A percentile compares a stretch with the other conserved stretches of the same genome.
These are phyloP conservation scores for Globisporangium orthogonon DNA, from an alignment of 352 stramenopile genomes.

Conservation along the genomic window DNA sequence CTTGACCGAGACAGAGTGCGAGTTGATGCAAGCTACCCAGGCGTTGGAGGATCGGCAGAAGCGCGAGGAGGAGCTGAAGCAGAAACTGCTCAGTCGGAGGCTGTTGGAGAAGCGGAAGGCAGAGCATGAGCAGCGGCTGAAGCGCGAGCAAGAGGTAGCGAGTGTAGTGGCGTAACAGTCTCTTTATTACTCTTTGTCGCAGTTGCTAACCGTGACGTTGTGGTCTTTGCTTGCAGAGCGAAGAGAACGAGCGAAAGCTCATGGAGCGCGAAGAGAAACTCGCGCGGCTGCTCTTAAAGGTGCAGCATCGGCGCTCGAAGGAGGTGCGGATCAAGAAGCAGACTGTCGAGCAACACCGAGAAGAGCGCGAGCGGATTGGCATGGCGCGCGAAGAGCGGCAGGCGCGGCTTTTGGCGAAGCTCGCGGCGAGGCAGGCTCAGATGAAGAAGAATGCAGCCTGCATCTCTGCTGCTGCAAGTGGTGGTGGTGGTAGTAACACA, in stretches of 20 bases:
- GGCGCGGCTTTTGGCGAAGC: constrained; percentile 38
- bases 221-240: constrained; percentile 22
- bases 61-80: constrained; percentile 42
- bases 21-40: constrained; percentile 3
- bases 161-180: not conserved
- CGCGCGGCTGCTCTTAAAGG: constrained; percentile 45
- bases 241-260: constrained; percentile 43
- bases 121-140: constrained; percentile 28
- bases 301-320: constrained; percentile 39
- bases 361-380: constrained; percentile 51
- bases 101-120: constrained; percentile 28
- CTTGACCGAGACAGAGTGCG: constrained; percentile 3
- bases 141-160: constrained; percentile 31
- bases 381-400: constrained; percentile 76
- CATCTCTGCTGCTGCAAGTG: not conserved
- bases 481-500: not conserved
- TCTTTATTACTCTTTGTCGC: constrained; percentile 6
- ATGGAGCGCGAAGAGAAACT: constrained; percentile 76
- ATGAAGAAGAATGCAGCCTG: constrained; percentile 3
- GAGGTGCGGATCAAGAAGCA: constrained; percentile 38
- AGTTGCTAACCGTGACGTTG: not conserved
- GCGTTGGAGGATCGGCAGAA: constrained; percentile 19
- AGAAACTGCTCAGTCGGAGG: constrained; percentile 31
- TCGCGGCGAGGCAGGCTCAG: constrained; percentile 15
- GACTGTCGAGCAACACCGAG: constrained; percentile 46